Evolutionary conservation across 495 filamentous ascomycete species (phyloP).

Genomic region (Alectoria sarmentosa): DNA sequence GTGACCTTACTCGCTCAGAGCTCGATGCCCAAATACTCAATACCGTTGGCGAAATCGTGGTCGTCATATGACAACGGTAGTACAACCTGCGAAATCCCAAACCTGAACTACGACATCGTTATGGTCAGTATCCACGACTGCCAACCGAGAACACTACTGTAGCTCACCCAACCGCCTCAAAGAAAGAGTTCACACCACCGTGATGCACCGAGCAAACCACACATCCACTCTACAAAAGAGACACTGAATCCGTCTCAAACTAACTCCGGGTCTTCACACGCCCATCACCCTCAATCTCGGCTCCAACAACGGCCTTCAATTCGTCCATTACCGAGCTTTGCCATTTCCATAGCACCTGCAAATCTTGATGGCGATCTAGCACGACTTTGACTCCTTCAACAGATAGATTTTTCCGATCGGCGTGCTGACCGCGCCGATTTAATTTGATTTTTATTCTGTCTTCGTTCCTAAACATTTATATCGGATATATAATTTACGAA

Average conservation of each 20-base stretch:
- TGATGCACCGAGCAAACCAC: not conserved
- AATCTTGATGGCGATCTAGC: too few species aligned
- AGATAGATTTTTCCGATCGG: too few species aligned
- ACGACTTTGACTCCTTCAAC: too few species aligned
- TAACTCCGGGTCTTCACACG: not conserved
- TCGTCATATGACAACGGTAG: not conserved
- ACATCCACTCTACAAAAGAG: not conserved
- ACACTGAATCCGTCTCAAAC: not conserved
- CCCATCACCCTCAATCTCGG: not conserved
- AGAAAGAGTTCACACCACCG: not conserved
- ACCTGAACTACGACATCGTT: not conserved
- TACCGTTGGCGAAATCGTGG: not conserved
- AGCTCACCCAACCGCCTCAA: not conserved
- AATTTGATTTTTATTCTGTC: too few species aligned
- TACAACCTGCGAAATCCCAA: not conserved
- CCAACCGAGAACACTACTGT: not conserved
- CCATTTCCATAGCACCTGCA: not conserved
- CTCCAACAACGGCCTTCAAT: not conserved
- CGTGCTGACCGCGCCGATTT: too few species aligned
- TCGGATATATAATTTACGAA: too few species aligned
- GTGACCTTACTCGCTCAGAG: not conserved
- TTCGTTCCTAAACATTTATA: too few species aligned
- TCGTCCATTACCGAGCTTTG: not conserved
- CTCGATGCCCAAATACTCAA: not conserved
- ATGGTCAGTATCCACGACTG: not conserved